These are phyloP conservation scores for Chloris gayana DNA, from an alignment of 176 grass and related monocot genomes.

Conservation along the genomic window DNA sequence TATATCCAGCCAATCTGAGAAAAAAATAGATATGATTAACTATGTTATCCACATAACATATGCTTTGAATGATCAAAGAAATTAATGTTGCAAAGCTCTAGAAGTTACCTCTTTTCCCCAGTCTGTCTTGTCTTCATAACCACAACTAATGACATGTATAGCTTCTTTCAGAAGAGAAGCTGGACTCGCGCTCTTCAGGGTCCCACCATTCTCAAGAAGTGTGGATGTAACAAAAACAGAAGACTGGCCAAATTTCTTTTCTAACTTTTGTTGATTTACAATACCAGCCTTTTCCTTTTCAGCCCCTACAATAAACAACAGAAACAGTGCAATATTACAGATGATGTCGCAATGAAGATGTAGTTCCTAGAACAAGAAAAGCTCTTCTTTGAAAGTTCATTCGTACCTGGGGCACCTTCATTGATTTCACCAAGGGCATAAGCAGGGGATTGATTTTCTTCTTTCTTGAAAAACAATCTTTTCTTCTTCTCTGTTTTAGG, in stretches of 20 bases:
- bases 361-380: background rate
- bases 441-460: conserved; percentile 59
- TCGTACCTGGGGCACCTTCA: conserved; percentile 57
- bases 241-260: conserved; percentile 82
- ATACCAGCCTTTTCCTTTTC: conserved; percentile 48
- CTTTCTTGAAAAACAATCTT: conserved; percentile 51
- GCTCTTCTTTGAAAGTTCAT: background rate
- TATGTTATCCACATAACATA: background rate
- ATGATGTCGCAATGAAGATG: background rate
- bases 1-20: conserved; percentile 74
- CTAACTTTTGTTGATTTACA: conserved; percentile 63
- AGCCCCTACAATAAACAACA: conserved; percentile 37
- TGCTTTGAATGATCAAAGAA: background rate
- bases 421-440: conserved; percentile 71
- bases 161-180: conserved; percentile 74
- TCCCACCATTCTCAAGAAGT: conserved; percentile 69
- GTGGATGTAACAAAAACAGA: conserved; percentile 79
- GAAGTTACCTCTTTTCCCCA: conserved; percentile 68
- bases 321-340: background rate
- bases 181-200: conserved; percentile 57
- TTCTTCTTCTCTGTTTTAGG: conserved; percentile 66
- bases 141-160: conserved; percentile 75
- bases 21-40: conserved; percentile 16
- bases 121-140: conserved; percentile 76
- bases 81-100: background rate